Base-by-base conservation (phyloP, 208 protist genomes). In the Kentomonas sorsogonicus region DNA sequence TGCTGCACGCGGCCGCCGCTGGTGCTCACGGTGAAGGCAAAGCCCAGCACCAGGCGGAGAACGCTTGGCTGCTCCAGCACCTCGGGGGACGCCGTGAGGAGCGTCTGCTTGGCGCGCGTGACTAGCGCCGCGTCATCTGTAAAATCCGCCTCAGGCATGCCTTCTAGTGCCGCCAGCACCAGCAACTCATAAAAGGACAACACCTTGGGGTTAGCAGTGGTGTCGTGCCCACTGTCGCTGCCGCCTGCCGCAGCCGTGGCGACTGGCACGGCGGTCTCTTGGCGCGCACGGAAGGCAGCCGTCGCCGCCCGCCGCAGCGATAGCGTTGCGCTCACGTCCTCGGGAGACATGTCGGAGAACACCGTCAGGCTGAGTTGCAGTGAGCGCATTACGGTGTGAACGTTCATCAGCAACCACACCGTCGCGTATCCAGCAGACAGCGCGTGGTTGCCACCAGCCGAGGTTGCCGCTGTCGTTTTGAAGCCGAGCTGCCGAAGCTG, bases 141-240 rank as follows among this genome's bases (percentile, higher is more conserved):
- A 3, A 93, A 30, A 30, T 89, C 66, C 13, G 75, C 68, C 56
- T 66, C 57, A 10, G 80, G 85, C 81, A 93, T 93, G 33, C 85
- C 85, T 31, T 76, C 54, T 34, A 89, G 26, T n/a, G 70, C 64
- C 10, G 69, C 75, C 0, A 93, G 63, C 13, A 82, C 53, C 23
- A 84, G 54, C 6, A 93, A 71, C 53, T 93, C 71, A 53, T 72
- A 82, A 60, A 81, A 93, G 16, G 80, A 89, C 25, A 93, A 46
- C 39, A 77, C 23, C 10, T 10, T 33, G 13, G 43, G 22, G 10
- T 44, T 39, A 20, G 9, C 25, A 7, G 20, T 40, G 27, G 29
- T 43, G 25, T 16, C 38, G 2, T 1, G 29, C 18, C 15, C 54
- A 13, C 27, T 40, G 7, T 0, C 0, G 40, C 7, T 27, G 65